Percentiles rank a stretch among this genome's conserved stretches.
These are phyloP conservation scores for Neofusicoccum ribis DNA, from an alignment of 2,329 filamentous ascomycete species.

Conservation along the genomic window DNA sequence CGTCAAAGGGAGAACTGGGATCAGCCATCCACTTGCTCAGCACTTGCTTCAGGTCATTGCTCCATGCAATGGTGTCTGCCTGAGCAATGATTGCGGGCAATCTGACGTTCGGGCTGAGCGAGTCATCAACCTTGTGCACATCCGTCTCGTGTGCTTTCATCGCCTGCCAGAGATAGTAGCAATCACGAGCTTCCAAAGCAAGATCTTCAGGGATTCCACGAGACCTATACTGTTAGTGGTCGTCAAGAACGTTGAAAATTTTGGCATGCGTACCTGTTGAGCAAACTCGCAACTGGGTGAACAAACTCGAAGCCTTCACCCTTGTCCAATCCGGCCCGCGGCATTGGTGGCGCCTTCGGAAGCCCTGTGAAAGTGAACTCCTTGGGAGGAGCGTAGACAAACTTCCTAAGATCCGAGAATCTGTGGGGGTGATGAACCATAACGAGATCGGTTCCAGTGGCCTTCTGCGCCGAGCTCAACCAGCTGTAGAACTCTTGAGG, in stretches of 20 bases:
- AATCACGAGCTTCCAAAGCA: slow-evolving; percentile 70
- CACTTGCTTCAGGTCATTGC: slow-evolving; percentile 58
- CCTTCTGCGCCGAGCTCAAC: slow-evolving; percentile 64
- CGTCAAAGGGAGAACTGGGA: slow-evolving; percentile 52
- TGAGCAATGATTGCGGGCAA: slow-evolving; percentile 62
- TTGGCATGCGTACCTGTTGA: slow-evolving; percentile 44
- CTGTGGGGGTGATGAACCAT: slow-evolving; percentile 69
- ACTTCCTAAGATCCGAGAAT: slow-evolving; percentile 79
- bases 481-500: slow-evolving; percentile 68
- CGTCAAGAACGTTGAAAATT: too few relatives aligned
- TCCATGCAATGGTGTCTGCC: slow-evolving; percentile 66
- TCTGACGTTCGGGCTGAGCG: slow-evolving; percentile 51
- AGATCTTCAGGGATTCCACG: slow-evolving; percentile 68
- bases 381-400: slow-evolving; percentile 59
- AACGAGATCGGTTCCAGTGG: slow-evolving; percentile 62
- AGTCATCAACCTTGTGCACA: slow-evolving; percentile 51
- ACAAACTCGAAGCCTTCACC: slow-evolving; percentile 58
- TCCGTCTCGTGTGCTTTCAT: slow-evolving; percentile 61
- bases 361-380: slow-evolving; percentile 56
- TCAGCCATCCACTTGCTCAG: slow-evolving; percentile 63
- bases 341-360: slow-evolving; percentile 31
- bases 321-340: slow-evolving; percentile 51
- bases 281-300: slow-evolving; percentile 64
- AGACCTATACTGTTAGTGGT: slow-evolving; percentile 29
- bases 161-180: slow-evolving; percentile 62